Percentiles rank a stretch among this genome's conserved stretches.
Evolutionary conservation across 495 filamentous ascomycete genomes (phyloP).

Genomic region (Articulospora tetracladia): DNA sequence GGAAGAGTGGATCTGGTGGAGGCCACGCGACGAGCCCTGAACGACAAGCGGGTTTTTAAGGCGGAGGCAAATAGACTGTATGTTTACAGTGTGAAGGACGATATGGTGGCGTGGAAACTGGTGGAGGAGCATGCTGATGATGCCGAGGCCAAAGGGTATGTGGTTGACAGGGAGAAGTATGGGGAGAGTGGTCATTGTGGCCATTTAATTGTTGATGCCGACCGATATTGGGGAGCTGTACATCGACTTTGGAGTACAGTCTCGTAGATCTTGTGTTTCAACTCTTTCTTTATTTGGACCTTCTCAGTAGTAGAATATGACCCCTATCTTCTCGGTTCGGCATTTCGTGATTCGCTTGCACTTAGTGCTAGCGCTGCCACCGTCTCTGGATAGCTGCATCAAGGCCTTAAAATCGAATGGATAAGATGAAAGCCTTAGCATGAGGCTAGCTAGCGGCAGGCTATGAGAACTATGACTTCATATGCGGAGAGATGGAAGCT

Average conservation of each 20-base stretch:
- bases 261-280: constrained; percentile 17
- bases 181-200: constrained; percentile 30
- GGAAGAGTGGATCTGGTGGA: constrained; percentile 27
- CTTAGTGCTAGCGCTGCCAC: background rate
- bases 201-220: constrained; percentile 45
- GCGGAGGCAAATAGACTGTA: constrained; percentile 28
- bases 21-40: constrained; percentile 24
- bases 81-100: constrained; percentile 30
- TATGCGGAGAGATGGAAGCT: constrained; percentile 1
- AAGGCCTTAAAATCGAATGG: too few species aligned
- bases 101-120: constrained; percentile 66
- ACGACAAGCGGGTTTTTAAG: constrained; percentile 25
- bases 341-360: background rate
- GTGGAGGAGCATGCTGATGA: constrained; percentile 73
- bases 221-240: constrained; percentile 51
- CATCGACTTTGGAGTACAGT: constrained; percentile 37
- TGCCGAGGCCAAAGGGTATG: constrained; percentile 83
- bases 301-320: background rate
- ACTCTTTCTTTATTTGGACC: background rate
- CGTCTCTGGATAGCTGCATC: background rate
- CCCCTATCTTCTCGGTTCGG: background rate
- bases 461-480: background rate
- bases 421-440: too few species aligned
- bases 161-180: constrained; percentile 55
- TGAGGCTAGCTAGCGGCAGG: background rate